phyloP scores from a whole-genome alignment of 768 basidiomycete genomes.

The Calocybe indica region DNA sequence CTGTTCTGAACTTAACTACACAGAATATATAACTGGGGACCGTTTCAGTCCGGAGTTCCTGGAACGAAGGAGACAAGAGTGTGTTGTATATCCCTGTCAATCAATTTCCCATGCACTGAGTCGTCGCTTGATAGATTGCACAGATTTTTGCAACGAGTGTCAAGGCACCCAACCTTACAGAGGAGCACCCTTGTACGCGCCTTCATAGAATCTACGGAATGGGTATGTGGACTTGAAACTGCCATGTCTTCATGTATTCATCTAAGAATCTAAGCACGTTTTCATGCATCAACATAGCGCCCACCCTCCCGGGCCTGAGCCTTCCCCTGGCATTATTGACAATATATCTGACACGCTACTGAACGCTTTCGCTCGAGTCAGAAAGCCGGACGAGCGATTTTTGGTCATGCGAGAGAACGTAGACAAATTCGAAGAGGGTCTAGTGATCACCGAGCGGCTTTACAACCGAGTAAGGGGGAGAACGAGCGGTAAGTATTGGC shows the following conservation, averaged over 20 bases:
- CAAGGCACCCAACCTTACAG: conserved; percentile 93
- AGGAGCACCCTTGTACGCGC: conserved; percentile 86
- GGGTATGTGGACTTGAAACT: conserved; percentile 50
- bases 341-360: conserved; percentile 93
- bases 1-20: conserved; percentile 1
- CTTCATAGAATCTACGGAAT: conserved; percentile 97
- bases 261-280: conserved; percentile 58
- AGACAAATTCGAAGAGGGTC: conserved; percentile 96
- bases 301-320: conserved; percentile 84
- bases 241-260: not conserved
- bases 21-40: conserved; percentile 97
- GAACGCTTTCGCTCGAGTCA: conserved; percentile 92
- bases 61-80: conserved; percentile 88
- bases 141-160: conserved; percentile 84
- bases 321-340: conserved; percentile 78
- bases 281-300: conserved; percentile 96
- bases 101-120: not conserved
- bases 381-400: conserved; percentile 97
- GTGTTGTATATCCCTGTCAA: conserved; percentile 21
- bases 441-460: conserved; percentile 73
- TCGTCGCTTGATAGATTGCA: conserved; percentile 55
- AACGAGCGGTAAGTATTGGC: conserved; percentile 71
- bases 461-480: conserved; percentile 74
- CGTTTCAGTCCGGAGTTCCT: conserved; percentile 97
- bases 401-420: conserved; percentile 86